Percentiles rank a stretch among this genome's conserved stretches.
Conservation (phyloP, 2,329 filamentous ascomycete genomes). For the Escovopsis sp. region DNA sequence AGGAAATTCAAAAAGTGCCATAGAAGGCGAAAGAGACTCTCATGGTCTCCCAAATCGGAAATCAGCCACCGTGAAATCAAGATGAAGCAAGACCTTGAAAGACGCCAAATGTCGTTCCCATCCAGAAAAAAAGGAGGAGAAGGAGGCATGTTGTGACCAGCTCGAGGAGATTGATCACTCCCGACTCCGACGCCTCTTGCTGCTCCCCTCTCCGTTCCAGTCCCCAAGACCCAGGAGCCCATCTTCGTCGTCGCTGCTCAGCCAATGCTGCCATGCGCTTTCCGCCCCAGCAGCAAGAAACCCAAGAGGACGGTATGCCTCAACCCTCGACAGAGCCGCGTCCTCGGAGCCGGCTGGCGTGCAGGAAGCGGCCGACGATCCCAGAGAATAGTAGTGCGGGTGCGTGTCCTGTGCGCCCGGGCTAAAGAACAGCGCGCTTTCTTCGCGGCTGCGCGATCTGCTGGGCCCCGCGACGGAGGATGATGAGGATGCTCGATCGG, state of each 20-base stretch:
- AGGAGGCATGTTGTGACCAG: not conserved
- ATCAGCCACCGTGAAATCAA: no score
- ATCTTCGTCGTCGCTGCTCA: no score
- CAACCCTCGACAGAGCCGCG: no score
- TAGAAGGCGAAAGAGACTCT: no score
- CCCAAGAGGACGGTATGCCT: no score
- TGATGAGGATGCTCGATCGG: not conserved
- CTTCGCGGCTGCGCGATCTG: not conserved
- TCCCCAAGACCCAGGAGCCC: no score
- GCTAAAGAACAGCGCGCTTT: slow-evolving; percentile 1
- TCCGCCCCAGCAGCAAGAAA: no score
- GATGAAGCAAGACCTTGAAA: not conserved
- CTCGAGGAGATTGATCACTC: not conserved
- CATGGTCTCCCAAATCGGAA: no score
- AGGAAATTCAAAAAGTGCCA: no score
- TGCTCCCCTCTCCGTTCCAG: no score
- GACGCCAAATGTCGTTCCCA: not conserved
- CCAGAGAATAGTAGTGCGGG: not conserved
- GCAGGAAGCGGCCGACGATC: not conserved
- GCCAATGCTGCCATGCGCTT: no score
- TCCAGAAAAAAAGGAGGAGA: not conserved
- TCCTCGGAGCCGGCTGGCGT: no score
- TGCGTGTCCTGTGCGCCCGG: not conserved
- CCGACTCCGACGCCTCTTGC: not conserved
- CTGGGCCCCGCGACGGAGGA: not conserved